Evolutionary conservation across 352 stramenopile genomes (phyloP).

Genomic region (Phytophthora vignae): DNA sequence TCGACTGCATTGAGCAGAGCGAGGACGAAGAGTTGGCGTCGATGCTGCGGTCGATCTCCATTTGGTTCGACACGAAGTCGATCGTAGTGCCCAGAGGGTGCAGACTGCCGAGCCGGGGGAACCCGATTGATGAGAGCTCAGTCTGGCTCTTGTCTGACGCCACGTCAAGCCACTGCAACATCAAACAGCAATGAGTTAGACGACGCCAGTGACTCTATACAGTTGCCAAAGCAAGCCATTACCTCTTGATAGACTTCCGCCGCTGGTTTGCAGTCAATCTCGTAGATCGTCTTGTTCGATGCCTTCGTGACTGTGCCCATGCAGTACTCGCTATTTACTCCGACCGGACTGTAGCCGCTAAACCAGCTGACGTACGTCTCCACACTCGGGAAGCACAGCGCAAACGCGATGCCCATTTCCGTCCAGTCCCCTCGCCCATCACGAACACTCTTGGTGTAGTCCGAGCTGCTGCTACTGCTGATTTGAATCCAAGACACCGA

Average conservation of each 20-base stretch:
- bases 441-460: slow-evolving; percentile 82
- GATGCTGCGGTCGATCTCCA: slow-evolving; percentile 65
- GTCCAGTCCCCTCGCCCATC: slow-evolving; percentile 80
- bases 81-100: slow-evolving; percentile 86
- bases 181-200: slow-evolving; percentile 3
- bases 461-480: slow-evolving; percentile 81
- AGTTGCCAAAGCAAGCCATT: not conserved
- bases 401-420: slow-evolving; percentile 85
- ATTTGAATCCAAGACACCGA: slow-evolving; percentile 89
- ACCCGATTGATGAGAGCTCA: slow-evolving; percentile 78
- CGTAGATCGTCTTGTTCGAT: slow-evolving; percentile 86
- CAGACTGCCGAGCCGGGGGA: slow-evolving; percentile 83
- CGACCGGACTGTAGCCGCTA: slow-evolving; percentile 84
- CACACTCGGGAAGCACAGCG: slow-evolving; percentile 85
- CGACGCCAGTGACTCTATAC: not conserved
- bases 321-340: slow-evolving; percentile 79
- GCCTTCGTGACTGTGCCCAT: slow-evolving; percentile 89
- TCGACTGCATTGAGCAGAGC: slow-evolving; percentile 82
- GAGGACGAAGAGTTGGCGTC: slow-evolving; percentile 65
- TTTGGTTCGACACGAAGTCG: slow-evolving; percentile 80
- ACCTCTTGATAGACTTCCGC: slow-evolving; percentile 87
- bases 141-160: slow-evolving; percentile 79
- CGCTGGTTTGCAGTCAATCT: slow-evolving; percentile 86
- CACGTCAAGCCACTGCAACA: slow-evolving; percentile 74
- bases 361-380: slow-evolving; percentile 91